Evolutionary conservation across 352 stramenopile species (phyloP).

Genomic region (Phytophthora fragariae): DNA sequence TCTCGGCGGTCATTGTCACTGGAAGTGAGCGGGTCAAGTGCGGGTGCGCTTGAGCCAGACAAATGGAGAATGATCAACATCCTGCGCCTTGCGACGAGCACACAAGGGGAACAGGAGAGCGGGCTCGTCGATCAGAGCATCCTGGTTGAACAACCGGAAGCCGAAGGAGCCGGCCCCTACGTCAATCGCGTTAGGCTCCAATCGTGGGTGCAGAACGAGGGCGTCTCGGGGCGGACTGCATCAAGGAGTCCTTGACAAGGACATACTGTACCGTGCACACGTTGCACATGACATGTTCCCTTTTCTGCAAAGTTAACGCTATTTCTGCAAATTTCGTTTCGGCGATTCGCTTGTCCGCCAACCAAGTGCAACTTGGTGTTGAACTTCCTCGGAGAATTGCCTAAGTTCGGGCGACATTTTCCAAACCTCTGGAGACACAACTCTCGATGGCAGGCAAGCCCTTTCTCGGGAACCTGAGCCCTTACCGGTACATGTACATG

Average conservation of each 20-base stretch:
- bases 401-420: conserved; percentile 10
- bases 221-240: conserved; percentile 2
- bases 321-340: conserved; percentile 23
- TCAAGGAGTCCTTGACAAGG: conserved; percentile 7
- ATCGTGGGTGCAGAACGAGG: conserved; percentile 31
- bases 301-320: conserved; percentile 19
- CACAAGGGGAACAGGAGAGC: conserved; percentile 9
- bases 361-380: conserved; percentile 10
- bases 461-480: background rate
- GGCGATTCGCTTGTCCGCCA: conserved; percentile 24
- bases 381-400: background rate
- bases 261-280: background rate
- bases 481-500: background rate
- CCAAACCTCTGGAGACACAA: conserved; percentile 6
- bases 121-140: conserved; percentile 27
- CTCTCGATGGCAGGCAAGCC: background rate
- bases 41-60: conserved; percentile 17
- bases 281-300: conserved; percentile 1
- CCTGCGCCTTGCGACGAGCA: conserved; percentile 11
- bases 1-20: conserved; percentile 22
- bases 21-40: background rate
- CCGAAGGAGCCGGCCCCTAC: conserved; percentile 16
- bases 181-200: conserved; percentile 27
- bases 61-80: conserved; percentile 32
- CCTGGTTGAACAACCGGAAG: conserved; percentile 35